Conservation (phyloP, 2,329 filamentous ascomycete species). For the Drechslerella coelobrocha region DNA sequence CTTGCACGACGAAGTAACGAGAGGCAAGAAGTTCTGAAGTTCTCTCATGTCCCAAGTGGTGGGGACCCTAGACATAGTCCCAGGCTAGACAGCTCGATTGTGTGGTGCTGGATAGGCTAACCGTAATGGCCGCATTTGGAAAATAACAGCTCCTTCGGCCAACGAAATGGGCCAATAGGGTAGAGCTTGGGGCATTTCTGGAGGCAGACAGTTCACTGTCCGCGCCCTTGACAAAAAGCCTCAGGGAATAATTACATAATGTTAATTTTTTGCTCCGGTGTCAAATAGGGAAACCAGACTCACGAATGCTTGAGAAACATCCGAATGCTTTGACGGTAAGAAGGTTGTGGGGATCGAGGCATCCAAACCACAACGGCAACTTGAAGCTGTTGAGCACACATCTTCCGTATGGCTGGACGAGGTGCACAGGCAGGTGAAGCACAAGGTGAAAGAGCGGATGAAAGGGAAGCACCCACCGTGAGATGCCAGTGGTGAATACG, state of each 20-base stretch:
- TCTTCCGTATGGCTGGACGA: too few relatives aligned
- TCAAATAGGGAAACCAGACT: not conserved
- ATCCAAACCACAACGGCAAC: not conserved
- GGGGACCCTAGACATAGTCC: too few relatives aligned
- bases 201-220: not conserved
- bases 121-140: too few relatives aligned
- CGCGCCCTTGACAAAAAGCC: not conserved
- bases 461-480: too few relatives aligned
- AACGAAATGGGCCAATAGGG: too few relatives aligned
- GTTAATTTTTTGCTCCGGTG: conserved; percentile 4
- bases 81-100: too few relatives aligned
- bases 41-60: too few relatives aligned
- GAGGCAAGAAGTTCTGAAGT: not conserved
- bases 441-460: too few relatives aligned
- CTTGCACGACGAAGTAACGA: conserved; percentile 12
- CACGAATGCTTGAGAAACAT: not conserved
- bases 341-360: not conserved
- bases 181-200: not conserved
- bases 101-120: too few relatives aligned
- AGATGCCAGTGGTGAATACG: too few relatives aligned
- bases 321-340: not conserved
- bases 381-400: not conserved
- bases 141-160: too few relatives aligned
- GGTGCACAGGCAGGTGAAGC: too few relatives aligned
- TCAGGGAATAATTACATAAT: not conserved